phyloP scores from a whole-genome alignment of 306 rosid species.

The Morella rubra region DNA sequence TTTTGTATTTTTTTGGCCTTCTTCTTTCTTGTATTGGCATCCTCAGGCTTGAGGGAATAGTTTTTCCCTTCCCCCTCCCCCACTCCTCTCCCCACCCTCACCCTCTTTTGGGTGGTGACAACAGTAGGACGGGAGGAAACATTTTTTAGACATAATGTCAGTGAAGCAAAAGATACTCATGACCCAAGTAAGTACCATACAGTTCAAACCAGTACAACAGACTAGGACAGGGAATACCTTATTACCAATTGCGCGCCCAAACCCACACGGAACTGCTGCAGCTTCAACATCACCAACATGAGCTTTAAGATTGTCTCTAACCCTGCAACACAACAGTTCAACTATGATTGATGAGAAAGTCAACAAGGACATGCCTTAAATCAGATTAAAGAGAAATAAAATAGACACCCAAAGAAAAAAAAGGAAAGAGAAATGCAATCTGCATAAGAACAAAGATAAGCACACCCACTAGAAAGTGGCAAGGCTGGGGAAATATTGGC shows the following conservation, averaged over 20 bases:
- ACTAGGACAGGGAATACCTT: constrained; percentile 51
- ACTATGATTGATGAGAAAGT: constrained; percentile 29
- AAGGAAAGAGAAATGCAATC: constrained; percentile 16
- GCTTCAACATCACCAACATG: constrained; percentile 95
- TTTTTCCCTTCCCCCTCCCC: too few relatives aligned
- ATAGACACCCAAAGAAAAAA: background rate
- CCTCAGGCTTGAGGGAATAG: background rate
- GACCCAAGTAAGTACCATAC: background rate
- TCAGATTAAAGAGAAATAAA: constrained; percentile 2
- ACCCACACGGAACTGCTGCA: constrained; percentile 99
- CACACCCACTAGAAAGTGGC: constrained; percentile 14
- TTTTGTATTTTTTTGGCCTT: background rate
- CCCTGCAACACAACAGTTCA: constrained; percentile 57
- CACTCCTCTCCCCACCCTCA: background rate
- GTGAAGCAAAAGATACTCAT: background rate
- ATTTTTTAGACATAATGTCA: background rate
- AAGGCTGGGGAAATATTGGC: constrained; percentile 17
- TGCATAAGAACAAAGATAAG: constrained; percentile 7
- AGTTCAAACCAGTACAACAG: constrained; percentile 23
- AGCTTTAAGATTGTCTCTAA: constrained; percentile 55
- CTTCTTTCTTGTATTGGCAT: background rate
- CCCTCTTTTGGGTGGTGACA: background rate
- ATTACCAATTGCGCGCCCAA: constrained; percentile 98
- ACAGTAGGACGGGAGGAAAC: background rate
- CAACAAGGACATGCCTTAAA: constrained; percentile 13